Percentiles rank a stretch among this genome's conserved stretches.
These are phyloP conservation scores for Echinosophora koreensis DNA, from an alignment of 306 rosid species.

Conservation along the genomic window DNA sequence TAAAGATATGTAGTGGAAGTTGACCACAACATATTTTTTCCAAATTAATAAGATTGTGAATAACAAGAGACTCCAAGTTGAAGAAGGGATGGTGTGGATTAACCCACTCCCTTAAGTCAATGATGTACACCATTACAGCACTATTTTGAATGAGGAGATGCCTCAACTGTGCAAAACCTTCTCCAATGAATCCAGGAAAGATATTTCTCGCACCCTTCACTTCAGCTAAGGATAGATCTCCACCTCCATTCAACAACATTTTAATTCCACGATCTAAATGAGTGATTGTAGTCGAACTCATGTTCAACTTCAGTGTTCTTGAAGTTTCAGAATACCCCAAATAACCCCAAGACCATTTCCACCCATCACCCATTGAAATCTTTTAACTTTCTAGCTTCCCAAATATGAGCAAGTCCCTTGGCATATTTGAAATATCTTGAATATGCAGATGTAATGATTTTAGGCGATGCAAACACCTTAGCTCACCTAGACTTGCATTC, in stretches of 20 bases:
- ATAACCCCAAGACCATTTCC: no score
- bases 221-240: slow-evolving; percentile 41
- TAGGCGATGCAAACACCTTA: no score
- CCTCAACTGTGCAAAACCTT: slow-evolving; percentile 40
- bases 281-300: no score
- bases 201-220: neutral
- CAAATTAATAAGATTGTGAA: neutral
- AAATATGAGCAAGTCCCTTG: no score
- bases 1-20: neutral
- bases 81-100: neutral
- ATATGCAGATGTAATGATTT: no score
- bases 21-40: neutral
- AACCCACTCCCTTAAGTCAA: neutral
- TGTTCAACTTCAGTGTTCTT: no score
- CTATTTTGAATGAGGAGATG: slow-evolving; percentile 33
- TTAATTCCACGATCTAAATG: no score
- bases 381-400: no score
- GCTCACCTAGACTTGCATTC: no score
- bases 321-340: no score
- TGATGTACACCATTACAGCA: neutral
- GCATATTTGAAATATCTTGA: no score
- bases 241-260: slow-evolving; percentile 9
- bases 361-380: no score
- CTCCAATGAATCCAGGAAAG: neutral
- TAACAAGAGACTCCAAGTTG: neutral